These are phyloP conservation scores for Xylaria telfairii DNA, from an alignment of 495 filamentous ascomycete genomes.

Conservation along the genomic window DNA sequence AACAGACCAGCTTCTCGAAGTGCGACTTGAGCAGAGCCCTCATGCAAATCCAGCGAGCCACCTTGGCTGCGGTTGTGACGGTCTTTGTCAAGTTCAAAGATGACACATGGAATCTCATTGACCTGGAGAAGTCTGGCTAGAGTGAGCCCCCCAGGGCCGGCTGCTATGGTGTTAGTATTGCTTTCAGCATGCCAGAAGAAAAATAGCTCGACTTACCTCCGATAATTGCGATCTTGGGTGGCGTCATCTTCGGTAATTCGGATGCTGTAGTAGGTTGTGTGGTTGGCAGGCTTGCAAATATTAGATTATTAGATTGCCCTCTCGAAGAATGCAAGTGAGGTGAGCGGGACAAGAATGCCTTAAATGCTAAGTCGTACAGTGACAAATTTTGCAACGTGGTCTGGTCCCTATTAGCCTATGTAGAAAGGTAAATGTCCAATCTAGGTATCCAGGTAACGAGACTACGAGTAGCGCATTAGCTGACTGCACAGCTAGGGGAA, in stretches of 20 bases:
- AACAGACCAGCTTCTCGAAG: constrained; percentile 13
- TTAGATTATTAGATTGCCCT: too few species aligned
- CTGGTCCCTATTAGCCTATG: too few species aligned
- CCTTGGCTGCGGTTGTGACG: constrained; percentile 7
- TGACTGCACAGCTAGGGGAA: too few species aligned
- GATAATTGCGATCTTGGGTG: constrained; percentile 14
- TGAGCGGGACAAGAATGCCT: background rate
- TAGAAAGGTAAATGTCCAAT: too few species aligned
- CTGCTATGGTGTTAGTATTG: background rate
- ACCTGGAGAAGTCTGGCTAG: constrained; percentile 13
- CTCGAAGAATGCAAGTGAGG: background rate
- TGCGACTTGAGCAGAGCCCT: constrained; percentile 5
- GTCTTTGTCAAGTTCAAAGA: constrained; percentile 10
- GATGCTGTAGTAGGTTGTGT: background rate
- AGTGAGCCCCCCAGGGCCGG: constrained; percentile 15
- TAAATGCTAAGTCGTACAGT: background rate
- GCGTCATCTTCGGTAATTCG: constrained; percentile 5
- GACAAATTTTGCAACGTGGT: background rate
- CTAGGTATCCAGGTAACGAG: too few species aligned
- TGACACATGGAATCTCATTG: background rate
- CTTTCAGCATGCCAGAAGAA: background rate
- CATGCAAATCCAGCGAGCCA: constrained; percentile 15
- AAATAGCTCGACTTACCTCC: constrained; percentile 12
- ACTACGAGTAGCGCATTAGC: too few species aligned
- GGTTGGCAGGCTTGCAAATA: too few species aligned